phyloP scores from a whole-genome alignment of 2,329 filamentous ascomycete genomes.

The Cadophora gregata region DNA sequence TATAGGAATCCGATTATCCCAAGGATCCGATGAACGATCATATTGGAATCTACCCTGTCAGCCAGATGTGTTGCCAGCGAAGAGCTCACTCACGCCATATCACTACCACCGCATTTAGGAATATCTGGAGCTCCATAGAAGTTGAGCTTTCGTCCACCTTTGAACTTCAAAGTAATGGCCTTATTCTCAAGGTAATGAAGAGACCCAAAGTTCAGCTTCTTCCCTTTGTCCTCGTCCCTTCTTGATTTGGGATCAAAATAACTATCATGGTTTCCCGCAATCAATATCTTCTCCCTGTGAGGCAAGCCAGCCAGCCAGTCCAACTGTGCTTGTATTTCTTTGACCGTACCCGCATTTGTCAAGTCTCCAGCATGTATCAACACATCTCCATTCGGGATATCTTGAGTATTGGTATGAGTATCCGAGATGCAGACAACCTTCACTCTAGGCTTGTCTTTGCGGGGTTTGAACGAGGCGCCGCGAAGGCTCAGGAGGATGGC shows the following conservation, averaged over 20 bases:
- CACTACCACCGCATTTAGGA: constrained; percentile 72
- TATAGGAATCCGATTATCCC: constrained; percentile 63
- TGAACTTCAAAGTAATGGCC: constrained; percentile 67
- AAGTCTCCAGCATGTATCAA: constrained; percentile 92
- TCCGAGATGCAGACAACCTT: constrained; percentile 89
- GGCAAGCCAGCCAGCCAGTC: constrained; percentile 80
- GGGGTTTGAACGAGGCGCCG: constrained; percentile 65
- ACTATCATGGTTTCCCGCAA: constrained; percentile 89
- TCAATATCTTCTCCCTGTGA: constrained; percentile 79
- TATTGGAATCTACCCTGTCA: constrained; percentile 62
- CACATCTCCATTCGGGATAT: constrained; percentile 80
- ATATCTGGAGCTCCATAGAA: constrained; percentile 86
- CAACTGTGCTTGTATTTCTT: constrained; percentile 80
- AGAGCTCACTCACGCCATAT: constrained; percentile 60
- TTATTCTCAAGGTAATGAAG: constrained; percentile 79
- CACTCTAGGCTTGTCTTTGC: constrained; percentile 61
- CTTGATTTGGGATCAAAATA: constrained; percentile 77
- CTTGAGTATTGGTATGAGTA: constrained; percentile 72
- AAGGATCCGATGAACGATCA: constrained; percentile 59
- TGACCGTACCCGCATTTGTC: constrained; percentile 72
- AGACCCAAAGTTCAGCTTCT: constrained; percentile 66
- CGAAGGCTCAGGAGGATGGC: constrained; percentile 70
- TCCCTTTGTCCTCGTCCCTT: constrained; percentile 58
- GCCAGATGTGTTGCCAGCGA: not conserved
- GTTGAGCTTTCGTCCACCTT: constrained; percentile 63